Conservation (phyloP, 1,284 basidiomycete genomes). For the Phaffia rhodozyma region DNA sequence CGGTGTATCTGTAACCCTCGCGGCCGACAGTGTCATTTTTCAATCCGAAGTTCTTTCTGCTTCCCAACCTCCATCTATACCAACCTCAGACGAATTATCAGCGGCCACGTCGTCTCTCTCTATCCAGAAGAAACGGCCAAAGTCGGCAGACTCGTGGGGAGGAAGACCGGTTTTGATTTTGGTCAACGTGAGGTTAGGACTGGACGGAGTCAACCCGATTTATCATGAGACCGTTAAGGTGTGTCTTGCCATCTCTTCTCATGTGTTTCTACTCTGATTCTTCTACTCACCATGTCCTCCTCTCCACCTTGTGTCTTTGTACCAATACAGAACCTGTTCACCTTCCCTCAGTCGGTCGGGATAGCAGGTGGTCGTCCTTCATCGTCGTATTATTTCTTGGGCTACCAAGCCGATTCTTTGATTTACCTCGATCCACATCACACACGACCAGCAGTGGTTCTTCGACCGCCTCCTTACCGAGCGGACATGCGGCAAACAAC, state of each 20-base stretch:
- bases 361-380: conserved; percentile 91
- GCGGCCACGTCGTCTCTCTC: not conserved
- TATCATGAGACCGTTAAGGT: conserved; percentile 93
- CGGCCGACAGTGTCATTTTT: conserved; percentile 71
- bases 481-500: conserved; percentile 16
- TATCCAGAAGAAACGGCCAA: not conserved
- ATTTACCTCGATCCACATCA: conserved; percentile 97
- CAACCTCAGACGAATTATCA: conserved; percentile 20
- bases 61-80: conserved; percentile 42
- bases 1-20: conserved; percentile 68
- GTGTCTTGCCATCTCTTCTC: conserved; percentile 21
- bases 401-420: conserved; percentile 72
- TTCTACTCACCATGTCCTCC: not conserved
- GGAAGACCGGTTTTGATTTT: conserved; percentile 74
- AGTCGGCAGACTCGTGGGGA: conserved; percentile 50
- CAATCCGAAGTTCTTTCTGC: conserved; percentile 74
- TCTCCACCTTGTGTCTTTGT: not conserved
- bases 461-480: conserved; percentile 47
- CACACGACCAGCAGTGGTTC: conserved; percentile 63
- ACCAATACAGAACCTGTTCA: conserved; percentile 57
- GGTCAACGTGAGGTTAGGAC: conserved; percentile 72
- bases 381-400: conserved; percentile 96
- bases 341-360: conserved; percentile 87
- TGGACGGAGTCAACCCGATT: conserved; percentile 87
- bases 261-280: not conserved